These are phyloP conservation scores for Calonectria multiphialidica DNA, from an alignment of 2,329 filamentous ascomycete species.

Conservation along the genomic window DNA sequence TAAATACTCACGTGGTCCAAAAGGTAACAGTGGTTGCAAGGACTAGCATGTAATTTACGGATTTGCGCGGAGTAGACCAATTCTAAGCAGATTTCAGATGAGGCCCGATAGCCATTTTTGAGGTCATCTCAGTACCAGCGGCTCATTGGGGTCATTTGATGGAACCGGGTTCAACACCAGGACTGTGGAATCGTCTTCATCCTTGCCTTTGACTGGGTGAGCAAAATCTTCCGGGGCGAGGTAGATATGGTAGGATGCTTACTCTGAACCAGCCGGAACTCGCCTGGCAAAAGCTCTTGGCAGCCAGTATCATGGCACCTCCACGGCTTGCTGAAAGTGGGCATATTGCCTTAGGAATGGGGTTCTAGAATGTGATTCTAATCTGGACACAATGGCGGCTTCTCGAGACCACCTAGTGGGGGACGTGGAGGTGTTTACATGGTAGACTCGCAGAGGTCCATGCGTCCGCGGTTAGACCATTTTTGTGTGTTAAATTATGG, in stretches of 20 bases:
- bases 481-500: not conserved
- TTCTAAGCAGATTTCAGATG: not conserved
- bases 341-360: not conserved
- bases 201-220: not conserved
- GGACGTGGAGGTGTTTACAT: not conserved
- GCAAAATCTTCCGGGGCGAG: no score
- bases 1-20: not conserved
- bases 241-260: not conserved
- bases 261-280: not conserved
- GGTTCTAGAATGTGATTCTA: no score
- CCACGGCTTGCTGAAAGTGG: not conserved
- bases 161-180: not conserved
- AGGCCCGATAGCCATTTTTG: not conserved
- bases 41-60: not conserved
- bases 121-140: not conserved
- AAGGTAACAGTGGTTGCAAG: not conserved
- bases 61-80: not conserved
- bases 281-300: not conserved
- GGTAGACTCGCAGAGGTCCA: not conserved
- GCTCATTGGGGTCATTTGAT: constrained; percentile 7
- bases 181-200: not conserved
- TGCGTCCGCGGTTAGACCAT: not conserved
- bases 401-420: not conserved
- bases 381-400: not conserved
- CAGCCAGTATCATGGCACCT: not conserved